Evolutionary conservation across 306 rosid genomes (phyloP).

Genomic region (Acacia crassicarpa): DNA sequence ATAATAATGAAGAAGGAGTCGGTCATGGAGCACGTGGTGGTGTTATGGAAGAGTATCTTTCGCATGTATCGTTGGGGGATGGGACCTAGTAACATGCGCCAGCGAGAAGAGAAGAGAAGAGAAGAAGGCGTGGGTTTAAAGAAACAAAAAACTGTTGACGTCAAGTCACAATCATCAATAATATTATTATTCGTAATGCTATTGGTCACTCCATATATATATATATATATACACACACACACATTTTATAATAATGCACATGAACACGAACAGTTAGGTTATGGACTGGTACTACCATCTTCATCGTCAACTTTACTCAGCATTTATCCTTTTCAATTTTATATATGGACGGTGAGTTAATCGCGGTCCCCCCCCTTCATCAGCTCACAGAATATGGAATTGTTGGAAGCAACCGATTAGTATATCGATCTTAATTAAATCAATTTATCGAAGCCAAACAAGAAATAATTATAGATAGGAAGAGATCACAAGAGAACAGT

Average conservation of each 20-base stretch:
- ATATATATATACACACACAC: too few relatives aligned
- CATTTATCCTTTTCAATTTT: background rate
- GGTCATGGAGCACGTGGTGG: constrained; percentile 60
- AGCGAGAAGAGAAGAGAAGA: constrained; percentile 2
- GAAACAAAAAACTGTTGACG: constrained; percentile 21
- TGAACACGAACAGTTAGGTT: background rate
- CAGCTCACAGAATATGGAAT: background rate
- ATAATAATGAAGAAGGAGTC: constrained; percentile 41
- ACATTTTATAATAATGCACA: background rate
- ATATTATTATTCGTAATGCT: background rate
- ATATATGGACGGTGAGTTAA: background rate
- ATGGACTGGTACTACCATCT: background rate
- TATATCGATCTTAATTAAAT: too few relatives aligned
- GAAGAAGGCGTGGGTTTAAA: constrained; percentile 34
- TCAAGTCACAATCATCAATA: background rate
- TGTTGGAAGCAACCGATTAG: too few relatives aligned
- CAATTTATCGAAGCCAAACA: too few relatives aligned
- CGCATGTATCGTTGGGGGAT: constrained; percentile 25
- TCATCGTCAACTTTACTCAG: background rate
- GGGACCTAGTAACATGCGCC: constrained; percentile 67
- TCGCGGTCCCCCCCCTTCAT: background rate
- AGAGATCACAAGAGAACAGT: too few relatives aligned
- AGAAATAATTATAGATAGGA: too few relatives aligned
- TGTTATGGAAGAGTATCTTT: constrained; percentile 52
- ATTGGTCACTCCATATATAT: background rate